Evolutionary conservation across 768 basidiomycete species (phyloP), one percentile per base, ranked within the genome.

Genomic region (Rhizopogon vulgaris): DNA sequence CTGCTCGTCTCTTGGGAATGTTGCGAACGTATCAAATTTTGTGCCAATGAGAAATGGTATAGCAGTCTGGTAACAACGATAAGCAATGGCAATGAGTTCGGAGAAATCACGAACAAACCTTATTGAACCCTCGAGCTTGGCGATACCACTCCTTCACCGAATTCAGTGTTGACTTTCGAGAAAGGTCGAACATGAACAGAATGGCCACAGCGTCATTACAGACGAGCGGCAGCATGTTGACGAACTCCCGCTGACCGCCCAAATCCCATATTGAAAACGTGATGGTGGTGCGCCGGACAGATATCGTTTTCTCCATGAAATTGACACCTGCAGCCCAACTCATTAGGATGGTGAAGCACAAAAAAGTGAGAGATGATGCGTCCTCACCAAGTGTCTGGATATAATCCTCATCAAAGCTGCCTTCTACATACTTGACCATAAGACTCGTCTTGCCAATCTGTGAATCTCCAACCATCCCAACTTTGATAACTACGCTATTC

Each of bases 291-390:
- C 94, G 87, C 60, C 96, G 85, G 60, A 99, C 95, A 51, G 90
- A 89, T 63, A 99, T 97, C 14, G 95, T 96, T 78, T 99, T 99
- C 77, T 99, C 95, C 96, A 98, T 98, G 71, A 98, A 98, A 72
- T 97, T 97, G 75, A 97, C 94, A 76, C 95, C 91, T 79, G 58
- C 14, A 1, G 14, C 11, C 32, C 45, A 42, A 6, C 15, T 18
- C 39, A 41, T 66, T 54, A 62, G 54, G 14, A 41, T 36, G 45
- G 11, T 49, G 42, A 41, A 4, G 18, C 50, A 10, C 1, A 1
- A 27, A 9, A 1, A 27, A 9, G 0, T 41, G 5, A 46, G 34
- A 47, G 36, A 50, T 52, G 37, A 32, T 38, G 5, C 25, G 22
- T 25, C 73, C 84, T 52, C 64, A 87, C 92, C 95, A 73, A 99